Percentiles rank a stretch among this genome's conserved stretches.
Conservation (phyloP, 164 flowering plant genomes). For the Magnolia changhungtana region DNA sequence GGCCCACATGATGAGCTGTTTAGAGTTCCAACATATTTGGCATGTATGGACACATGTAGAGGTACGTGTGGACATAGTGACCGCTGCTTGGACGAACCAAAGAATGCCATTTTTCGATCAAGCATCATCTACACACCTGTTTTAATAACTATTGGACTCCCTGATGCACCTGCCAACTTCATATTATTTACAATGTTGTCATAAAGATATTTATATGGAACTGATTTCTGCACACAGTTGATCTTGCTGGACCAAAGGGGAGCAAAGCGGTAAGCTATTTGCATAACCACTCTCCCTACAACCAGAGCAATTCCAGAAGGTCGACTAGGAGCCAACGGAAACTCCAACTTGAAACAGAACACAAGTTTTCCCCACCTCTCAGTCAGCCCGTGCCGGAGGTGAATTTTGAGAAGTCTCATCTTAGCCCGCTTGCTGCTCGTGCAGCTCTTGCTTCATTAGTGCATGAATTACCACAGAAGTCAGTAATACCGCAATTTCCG, state of each 20-base stretch:
- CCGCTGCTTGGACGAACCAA: too few species aligned
- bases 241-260: conserved; percentile 3
- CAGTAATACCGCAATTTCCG: conserved; percentile 5
- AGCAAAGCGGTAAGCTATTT: conserved; percentile 5
- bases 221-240: conserved; percentile 18
- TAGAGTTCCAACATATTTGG: too few species aligned
- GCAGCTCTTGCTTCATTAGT: conserved; percentile 44
- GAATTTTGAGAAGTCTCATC: conserved; percentile 19
- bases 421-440: conserved; percentile 50
- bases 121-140: too few species aligned
- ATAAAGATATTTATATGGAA: not conserved
- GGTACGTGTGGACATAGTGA: too few species aligned
- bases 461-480: conserved; percentile 21
- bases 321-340: conserved; percentile 25
- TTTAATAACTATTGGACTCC: too few species aligned
- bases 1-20: too few species aligned
- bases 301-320: conserved; percentile 15
- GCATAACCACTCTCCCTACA: conserved; percentile 9
- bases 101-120: too few species aligned
- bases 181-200: not conserved
- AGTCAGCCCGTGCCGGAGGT: conserved; percentile 14
- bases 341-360: conserved; percentile 7
- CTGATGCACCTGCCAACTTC: too few species aligned
- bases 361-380: conserved; percentile 7
- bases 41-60: too few species aligned